Base-by-base conservation (phyloP, 305 asterid species). In the Solanum hybrid region DNA sequence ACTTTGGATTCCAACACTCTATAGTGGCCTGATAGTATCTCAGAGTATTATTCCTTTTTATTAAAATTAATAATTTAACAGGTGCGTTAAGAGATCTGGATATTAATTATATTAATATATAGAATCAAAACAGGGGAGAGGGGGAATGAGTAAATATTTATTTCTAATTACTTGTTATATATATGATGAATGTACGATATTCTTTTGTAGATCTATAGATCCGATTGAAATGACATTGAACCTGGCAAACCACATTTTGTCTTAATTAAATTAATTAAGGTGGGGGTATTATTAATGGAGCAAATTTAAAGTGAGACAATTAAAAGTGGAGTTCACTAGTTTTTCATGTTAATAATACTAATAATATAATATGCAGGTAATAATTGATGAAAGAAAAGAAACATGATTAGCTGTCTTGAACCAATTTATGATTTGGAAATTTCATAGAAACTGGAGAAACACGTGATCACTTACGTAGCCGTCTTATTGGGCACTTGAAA, bases 1-100 rank as follows among this genome's bases (percentile, higher is more conserved):
- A 17, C 75, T 83, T 84, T 51, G 88, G 88, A 84, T 84, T 51
- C 88, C 76, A 8, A 51, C 88, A 84, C 11, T 45, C 88, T 51
- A 29, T 84, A 68, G 41, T 29, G 88, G 88, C 75, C 10, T 84
- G 39, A 84, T 20, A 84, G 3, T 45, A 51, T 45, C 26, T 9
- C 88, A 41, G 88, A 84, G 29, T 84, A 29, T 10, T 45, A 41
- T 45, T 17, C 24, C 24, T 29, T 45, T 45, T 17, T 4, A 41
- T 14, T 39, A 78, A 20, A 78, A 78, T 20, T 17, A 61, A 57
- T 78, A 9, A 15, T 27, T 83, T 31, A 29, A 27, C 37, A 27
- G 37, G 38, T 83, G 38, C 38, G 34, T 29, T 45, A 15, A 15
- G 73, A 83, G 38, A 82, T 82, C 87, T 26, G 14, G 13, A 82